Evolutionary conservation across 805 yeast species (phyloP).

Genomic region (Teunomyces cretensis): DNA sequence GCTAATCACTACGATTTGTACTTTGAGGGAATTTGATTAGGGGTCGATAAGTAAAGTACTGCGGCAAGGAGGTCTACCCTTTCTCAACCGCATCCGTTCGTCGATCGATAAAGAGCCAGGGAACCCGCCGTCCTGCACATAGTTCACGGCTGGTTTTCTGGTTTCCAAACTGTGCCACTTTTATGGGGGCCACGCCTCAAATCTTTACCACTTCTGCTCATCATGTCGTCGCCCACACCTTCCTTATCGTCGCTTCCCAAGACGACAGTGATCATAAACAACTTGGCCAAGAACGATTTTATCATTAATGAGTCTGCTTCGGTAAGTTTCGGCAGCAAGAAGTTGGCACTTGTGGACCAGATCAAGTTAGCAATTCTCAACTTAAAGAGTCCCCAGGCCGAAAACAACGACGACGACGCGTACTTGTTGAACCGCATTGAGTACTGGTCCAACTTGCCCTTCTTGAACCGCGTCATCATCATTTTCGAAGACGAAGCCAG

Average conservation of each 20-base stretch:
- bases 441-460: constrained; percentile 42
- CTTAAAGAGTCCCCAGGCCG: constrained; percentile 9
- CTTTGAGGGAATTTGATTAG: constrained; percentile 20
- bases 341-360: constrained; percentile 33
- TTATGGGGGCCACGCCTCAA: constrained; percentile 3
- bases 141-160: not conserved
- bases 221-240: constrained; percentile 35
- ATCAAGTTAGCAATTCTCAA: constrained; percentile 33
- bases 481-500: constrained; percentile 31
- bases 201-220: constrained; percentile 17
- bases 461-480: constrained; percentile 35
- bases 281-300: constrained; percentile 32
- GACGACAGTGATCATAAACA: constrained; percentile 38
- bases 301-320: constrained; percentile 12
- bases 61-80: too few relatives aligned
- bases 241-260: constrained; percentile 27
- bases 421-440: constrained; percentile 26
- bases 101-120: too few relatives aligned
- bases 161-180: constrained; percentile 4
- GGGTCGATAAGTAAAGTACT: not conserved
- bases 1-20: constrained; percentile 36
- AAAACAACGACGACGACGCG: constrained; percentile 13
- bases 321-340: constrained; percentile 3
- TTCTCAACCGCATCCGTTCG: too few relatives aligned
- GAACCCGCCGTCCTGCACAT: not conserved